Evolutionary conservation across 2,329 filamentous ascomycete genomes (phyloP).

Genomic region (Monascus ruber): DNA sequence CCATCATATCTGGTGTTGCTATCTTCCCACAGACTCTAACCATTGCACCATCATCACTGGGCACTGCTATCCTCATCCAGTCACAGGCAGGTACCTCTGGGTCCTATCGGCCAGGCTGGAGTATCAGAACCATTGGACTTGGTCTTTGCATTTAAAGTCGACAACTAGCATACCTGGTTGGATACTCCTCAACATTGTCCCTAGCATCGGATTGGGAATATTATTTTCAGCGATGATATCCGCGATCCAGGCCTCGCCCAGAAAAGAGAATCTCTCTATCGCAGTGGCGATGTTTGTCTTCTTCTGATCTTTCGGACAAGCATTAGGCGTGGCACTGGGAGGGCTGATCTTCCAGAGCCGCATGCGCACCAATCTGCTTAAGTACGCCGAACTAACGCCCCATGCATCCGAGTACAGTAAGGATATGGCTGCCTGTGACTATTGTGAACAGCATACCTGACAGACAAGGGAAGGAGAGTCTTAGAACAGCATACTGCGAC

Average conservation of each 20-base stretch:
- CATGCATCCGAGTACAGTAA: conserved; percentile 41
- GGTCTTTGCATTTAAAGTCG: conserved; percentile 34
- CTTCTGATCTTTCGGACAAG: conserved; percentile 53
- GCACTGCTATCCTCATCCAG: conserved; percentile 38
- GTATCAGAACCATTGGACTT: conserved; percentile 45
- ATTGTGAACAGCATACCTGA: conserved; percentile 45
- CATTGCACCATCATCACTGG: conserved; percentile 49
- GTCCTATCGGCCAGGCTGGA: conserved; percentile 52
- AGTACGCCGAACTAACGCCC: conserved; percentile 37
- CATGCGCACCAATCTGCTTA: conserved; percentile 41
- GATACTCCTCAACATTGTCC: conserved; percentile 50
- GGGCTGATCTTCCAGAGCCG: conserved; percentile 61
- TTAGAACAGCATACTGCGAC: conserved; percentile 45
- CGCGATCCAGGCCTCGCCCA: conserved; percentile 51
- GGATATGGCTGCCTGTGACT: conserved; percentile 49
- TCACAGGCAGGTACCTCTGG: conserved; percentile 50
- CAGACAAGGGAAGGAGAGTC: conserved; percentile 27
- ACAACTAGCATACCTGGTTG: conserved; percentile 43
- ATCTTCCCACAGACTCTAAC: conserved; percentile 51
- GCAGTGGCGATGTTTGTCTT: conserved; percentile 57
- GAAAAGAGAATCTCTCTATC: conserved; percentile 47
- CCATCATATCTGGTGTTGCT: conserved; percentile 45
- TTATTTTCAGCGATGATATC: conserved; percentile 54
- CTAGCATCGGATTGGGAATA: conserved; percentile 52
- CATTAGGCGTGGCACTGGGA: conserved; percentile 54